These are phyloP conservation scores for Flaveria sonorensis DNA, from an alignment of 129 eudicot species.

Conservation along the genomic window DNA sequence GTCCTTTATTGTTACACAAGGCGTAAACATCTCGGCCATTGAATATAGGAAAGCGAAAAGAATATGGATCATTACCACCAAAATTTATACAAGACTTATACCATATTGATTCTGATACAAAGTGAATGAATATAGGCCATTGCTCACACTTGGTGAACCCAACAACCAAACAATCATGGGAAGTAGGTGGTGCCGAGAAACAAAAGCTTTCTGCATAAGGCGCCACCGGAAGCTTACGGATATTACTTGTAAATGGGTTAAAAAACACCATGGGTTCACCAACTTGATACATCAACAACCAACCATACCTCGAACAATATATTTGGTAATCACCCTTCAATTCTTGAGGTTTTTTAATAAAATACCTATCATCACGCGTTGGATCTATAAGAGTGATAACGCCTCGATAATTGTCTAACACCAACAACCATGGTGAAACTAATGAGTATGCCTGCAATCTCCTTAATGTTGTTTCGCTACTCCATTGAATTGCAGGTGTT, in stretches of 20 bases:
- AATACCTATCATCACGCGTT: neutral
- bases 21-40: neutral
- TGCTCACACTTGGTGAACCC: neutral
- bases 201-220: neutral
- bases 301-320: neutral
- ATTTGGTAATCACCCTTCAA: neutral
- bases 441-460: neutral
- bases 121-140: neutral
- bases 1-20: conserved; percentile 1
- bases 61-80: neutral
- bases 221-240: neutral
- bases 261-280: neutral
- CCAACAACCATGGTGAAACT: neutral
- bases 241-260: neutral
- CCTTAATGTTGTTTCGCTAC: neutral
- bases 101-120: neutral
- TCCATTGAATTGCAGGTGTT: neutral
- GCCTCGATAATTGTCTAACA: conserved; percentile 1
- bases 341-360: neutral
- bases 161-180: neutral
- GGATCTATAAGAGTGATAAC: neutral
- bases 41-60: neutral
- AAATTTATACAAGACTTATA: neutral
- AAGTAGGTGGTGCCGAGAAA: conserved; percentile 2
- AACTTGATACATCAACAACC: neutral